Percentiles rank a stretch among this genome's conserved stretches.
These are phyloP conservation scores for Russula griseocarnosa DNA, from an alignment of 768 basidiomycete genomes.

Conservation along the genomic window DNA sequence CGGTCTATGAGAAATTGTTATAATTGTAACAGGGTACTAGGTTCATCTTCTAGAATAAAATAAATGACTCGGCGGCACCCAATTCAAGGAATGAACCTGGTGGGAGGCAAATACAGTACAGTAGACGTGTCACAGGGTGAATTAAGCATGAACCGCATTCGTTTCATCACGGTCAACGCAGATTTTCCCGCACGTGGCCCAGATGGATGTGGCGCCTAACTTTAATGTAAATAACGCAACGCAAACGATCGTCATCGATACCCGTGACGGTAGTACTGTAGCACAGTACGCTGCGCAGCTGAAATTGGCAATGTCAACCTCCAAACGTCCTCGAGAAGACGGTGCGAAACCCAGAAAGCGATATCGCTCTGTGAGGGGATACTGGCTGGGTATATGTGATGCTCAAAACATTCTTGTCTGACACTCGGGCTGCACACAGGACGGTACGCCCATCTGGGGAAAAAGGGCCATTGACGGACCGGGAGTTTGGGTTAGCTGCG, in stretches of 20 bases:
- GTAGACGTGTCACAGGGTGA: no score
- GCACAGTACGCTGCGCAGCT: no score
- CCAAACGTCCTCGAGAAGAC: constrained; percentile 11
- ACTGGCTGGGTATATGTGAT: background rate
- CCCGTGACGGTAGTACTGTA: no score
- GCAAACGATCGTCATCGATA: no score
- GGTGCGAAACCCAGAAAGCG: constrained; percentile 11
- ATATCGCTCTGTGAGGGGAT: constrained; percentile 11
- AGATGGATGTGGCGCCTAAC: no score
- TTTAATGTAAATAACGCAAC: no score
- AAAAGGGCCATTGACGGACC: constrained; percentile 71
- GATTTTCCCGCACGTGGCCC: no score
- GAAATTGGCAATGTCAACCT: constrained; percentile 6
- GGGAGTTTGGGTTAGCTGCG: constrained; percentile 81
- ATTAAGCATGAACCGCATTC: no score
- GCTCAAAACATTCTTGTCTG: background rate
- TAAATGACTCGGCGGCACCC: no score
- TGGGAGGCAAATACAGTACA: no score
- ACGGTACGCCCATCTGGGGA: constrained; percentile 63
- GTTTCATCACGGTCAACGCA: no score
- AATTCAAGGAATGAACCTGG: no score
- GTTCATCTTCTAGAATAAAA: background rate
- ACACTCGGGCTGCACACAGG: constrained; percentile 37
- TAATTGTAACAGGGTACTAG: background rate
- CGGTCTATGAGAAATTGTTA: background rate